Base-by-base conservation (phyloP, 176 grass and related monocot genomes). In the Cenchrus purpureus region DNA sequence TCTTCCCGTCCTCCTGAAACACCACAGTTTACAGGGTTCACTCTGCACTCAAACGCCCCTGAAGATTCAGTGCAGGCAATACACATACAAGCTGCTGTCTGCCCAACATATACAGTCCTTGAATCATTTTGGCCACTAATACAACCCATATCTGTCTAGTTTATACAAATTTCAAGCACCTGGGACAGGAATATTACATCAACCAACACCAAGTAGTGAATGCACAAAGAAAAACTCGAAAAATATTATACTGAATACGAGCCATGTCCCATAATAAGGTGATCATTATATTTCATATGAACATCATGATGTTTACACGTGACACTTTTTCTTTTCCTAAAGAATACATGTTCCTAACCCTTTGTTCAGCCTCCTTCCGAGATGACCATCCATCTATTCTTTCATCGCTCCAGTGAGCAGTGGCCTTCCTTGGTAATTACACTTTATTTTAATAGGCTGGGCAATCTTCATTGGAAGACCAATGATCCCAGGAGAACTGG, bases 401-500 rank as follows among this genome's bases (percentile, higher is more conserved):
- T 89, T 74, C 42, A 49, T 87, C 75, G 83, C 50, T 60, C 50
- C 32, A 81, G 54, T 60, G 58, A 60, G 20, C 20, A 60, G 57
- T 67, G 79, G 40, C 83, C 77, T 95, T 70, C 77, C 53, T 48
- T 87, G 43, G 50, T 51, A 84, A 73, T 81, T 82, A 89, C 73
- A 78, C 68, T 80, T 76, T 88, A 79, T 84, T 84, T 76, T 91
- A 91, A 87, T 90, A 78, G 45, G 63, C 69, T 75, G 73, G 50
- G 48, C 84, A 89, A 16, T 84, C 84, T 78, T 91, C 77, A 6
- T 79, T 91, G 77, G 81, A 80, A 87, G 87, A 89, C 53, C 80
- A 80, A 92, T 80, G 84, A 83, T 87, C 73, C 70, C 70, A 48
- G 84, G 84, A 40, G 77, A 89, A 88, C 45, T 87, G 87, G 78